These are phyloP conservation scores for Penicillium subrubescens DNA, from an alignment of 495 filamentous ascomycete species.

Conservation along the genomic window DNA sequence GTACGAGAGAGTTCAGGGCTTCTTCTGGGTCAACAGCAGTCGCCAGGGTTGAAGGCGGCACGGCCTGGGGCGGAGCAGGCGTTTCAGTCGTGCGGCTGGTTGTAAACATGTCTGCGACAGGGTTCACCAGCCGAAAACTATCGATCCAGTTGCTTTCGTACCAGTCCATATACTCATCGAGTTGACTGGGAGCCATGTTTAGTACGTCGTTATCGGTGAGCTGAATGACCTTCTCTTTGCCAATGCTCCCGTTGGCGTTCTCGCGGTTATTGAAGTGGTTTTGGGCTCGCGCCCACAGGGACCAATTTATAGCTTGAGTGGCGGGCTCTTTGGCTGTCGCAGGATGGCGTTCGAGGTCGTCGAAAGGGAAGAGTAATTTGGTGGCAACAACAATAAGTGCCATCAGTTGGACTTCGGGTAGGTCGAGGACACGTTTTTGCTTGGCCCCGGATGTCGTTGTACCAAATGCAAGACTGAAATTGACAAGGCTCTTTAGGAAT, in stretches of 20 bases:
- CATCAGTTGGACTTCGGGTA: constrained; percentile 75
- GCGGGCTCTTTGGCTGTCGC: constrained; percentile 59
- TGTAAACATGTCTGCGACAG: constrained; percentile 57
- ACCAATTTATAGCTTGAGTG: constrained; percentile 68
- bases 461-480: constrained; percentile 59
- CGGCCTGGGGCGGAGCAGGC: constrained; percentile 10
- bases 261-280: constrained; percentile 36
- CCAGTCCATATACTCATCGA: constrained; percentile 89
- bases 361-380: constrained; percentile 79
- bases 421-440: constrained; percentile 38
- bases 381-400: constrained; percentile 73
- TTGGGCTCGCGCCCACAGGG: constrained; percentile 63
- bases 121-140: constrained; percentile 27
- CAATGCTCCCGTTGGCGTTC: constrained; percentile 27
- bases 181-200: constrained; percentile 62
- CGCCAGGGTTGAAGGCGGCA: constrained; percentile 1
- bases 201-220: constrained; percentile 70
- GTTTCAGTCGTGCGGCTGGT: constrained; percentile 25
- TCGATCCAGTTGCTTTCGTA: constrained; percentile 76
- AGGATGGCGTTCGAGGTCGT: constrained; percentile 60
- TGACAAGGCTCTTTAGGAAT: constrained; percentile 58
- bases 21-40: constrained; percentile 28
- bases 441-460: constrained; percentile 24
- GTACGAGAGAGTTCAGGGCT: constrained; percentile 38
- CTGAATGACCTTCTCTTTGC: constrained; percentile 46